Percentiles rank a stretch among this genome's conserved stretches.
Conservation (phyloP, 2,329 filamentous ascomycete genomes). For the Cytospora piceae region DNA sequence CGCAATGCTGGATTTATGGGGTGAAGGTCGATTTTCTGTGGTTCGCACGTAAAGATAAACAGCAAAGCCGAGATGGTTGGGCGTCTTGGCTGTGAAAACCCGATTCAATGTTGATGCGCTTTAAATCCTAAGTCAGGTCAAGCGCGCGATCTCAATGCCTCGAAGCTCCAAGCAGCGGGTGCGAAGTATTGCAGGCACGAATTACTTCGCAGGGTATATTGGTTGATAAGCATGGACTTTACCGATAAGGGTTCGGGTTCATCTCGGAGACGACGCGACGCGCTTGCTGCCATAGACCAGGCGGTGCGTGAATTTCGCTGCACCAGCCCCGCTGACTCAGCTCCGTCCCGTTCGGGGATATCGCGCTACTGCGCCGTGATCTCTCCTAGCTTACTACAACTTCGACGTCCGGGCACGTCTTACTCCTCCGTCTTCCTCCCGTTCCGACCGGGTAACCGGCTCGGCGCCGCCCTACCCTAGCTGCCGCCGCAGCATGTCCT, state of each 20-base stretch:
- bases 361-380: too few relatives aligned
- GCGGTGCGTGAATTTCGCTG: too few relatives aligned
- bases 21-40: neutral
- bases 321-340: too few relatives aligned
- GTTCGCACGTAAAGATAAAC: neutral
- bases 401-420: too few relatives aligned
- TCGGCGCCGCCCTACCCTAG: too few relatives aligned
- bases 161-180: neutral
- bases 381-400: too few relatives aligned
- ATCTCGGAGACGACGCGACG: neutral
- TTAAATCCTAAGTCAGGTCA: neutral
- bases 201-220: neutral
- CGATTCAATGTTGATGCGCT: neutral
- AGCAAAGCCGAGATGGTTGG: neutral
- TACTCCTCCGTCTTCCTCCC: too few relatives aligned
- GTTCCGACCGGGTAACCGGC: too few relatives aligned
- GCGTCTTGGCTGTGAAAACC: neutral
- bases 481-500: too few relatives aligned
- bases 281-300: neutral
- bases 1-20: neutral
- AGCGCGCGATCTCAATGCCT: neutral
- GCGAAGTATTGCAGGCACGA: neutral
- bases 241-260: slow-evolving; percentile 3
- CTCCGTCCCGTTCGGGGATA: too few relatives aligned
- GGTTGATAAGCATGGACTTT: neutral